Evolutionary conservation across 495 filamentous ascomycete species (phyloP), one percentile per base, ranked within the genome.

Genomic region (Acidomyces sp.): DNA sequence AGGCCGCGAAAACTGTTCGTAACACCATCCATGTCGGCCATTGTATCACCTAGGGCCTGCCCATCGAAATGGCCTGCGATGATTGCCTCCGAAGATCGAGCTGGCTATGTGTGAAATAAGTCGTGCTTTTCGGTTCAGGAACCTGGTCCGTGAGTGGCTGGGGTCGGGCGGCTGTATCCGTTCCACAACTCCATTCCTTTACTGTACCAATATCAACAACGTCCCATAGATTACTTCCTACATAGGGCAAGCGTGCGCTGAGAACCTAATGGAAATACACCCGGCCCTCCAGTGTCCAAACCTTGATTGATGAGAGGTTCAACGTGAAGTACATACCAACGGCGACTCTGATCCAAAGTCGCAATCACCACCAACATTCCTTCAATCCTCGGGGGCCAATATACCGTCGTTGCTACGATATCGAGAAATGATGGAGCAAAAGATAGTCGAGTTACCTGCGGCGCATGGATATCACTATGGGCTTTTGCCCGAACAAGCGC

Each of bases 1-100:
- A 52, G 38, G 17, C 37, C 28, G 27, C 39, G 16, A 12, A 52
- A 13, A 6, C 37, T 32, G 11, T 17, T 33, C 6, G 43, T 47
- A 23, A 52, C 27, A 19, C 23, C 39, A 18, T 52, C 43, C 48
- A 52, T 52, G 4, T 7, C 18, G 22, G 4, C 7, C 11, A 12
- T n/a, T 17, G 29, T 13, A 35, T 27, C 23, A 5, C n/a, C 17
- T 11, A 1, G 15, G 3, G 30, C 12, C 16, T 17, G 18, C 11
- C 18, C 32, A n/a, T n/a, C n/a, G n/a, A n/a, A 28, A 13, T 28
- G 26, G 26, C 13, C 7, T 13, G 26, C 13, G 7, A 13, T 28
- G 7, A 13, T 28, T 13, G 26, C 13, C 26, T 7, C 13, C 26
- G 26, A 7, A 13, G 26, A 28, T 7, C 13, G 26, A 13, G 7